phyloP scores from a whole-genome alignment of 345 rosid genomes.

The Pistacia atlantica region DNA sequence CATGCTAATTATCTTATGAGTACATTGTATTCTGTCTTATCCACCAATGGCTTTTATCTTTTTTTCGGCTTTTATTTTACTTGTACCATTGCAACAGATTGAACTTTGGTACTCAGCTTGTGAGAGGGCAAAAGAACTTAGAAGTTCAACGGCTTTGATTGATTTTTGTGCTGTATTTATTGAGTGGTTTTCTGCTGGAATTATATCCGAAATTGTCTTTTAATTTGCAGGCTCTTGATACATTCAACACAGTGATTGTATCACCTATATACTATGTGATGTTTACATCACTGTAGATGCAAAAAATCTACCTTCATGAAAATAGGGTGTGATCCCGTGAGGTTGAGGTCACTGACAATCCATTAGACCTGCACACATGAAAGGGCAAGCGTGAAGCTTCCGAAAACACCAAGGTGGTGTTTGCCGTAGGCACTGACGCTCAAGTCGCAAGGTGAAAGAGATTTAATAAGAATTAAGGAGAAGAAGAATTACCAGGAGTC shows the following conservation, averaged over 20 bases:
- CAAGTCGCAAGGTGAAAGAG: no score
- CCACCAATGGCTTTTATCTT: neutral
- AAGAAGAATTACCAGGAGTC: no score
- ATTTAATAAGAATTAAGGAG: no score
- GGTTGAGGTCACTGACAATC: no score
- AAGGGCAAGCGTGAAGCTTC: no score
- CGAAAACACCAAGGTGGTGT: no score
- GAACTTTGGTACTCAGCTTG: neutral
- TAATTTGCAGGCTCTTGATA: slow-evolving; percentile 81
- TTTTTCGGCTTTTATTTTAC: neutral
- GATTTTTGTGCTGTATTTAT: slow-evolving; percentile 5
- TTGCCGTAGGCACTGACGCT: no score
- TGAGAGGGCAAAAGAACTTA: neutral
- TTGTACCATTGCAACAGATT: neutral
- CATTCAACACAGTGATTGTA: slow-evolving; percentile 88
- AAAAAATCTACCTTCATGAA: no score
- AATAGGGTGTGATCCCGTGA: no score
- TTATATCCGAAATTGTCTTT: slow-evolving; percentile 12
- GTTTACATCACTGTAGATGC: slow-evolving; percentile 54
- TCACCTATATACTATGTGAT: slow-evolving; percentile 91
- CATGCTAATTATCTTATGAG: neutral
- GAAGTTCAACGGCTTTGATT: neutral
- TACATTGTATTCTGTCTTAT: neutral
- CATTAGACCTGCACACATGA: no score
- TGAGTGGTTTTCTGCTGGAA: slow-evolving; percentile 5